Conservation (phyloP, 371 early-diverging fungal species). For the Mucor velutinosus region DNA sequence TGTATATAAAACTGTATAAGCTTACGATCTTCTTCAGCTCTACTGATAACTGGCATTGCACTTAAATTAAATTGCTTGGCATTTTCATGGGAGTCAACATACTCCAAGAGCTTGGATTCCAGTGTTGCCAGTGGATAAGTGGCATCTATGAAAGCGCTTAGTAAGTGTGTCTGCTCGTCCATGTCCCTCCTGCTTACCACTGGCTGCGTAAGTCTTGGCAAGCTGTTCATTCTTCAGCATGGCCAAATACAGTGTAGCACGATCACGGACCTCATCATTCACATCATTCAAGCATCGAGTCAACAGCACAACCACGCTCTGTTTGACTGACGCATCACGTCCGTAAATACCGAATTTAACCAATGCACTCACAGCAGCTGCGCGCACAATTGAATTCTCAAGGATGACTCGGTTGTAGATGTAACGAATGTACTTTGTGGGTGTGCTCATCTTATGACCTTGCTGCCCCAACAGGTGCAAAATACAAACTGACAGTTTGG, state of each 20-base stretch:
- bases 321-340: slow-evolving; percentile 74
- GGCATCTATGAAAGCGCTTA: slow-evolving; percentile 39
- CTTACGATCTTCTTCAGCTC: slow-evolving; percentile 55
- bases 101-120: slow-evolving; percentile 84
- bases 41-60: slow-evolving; percentile 78
- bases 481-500: slow-evolving; percentile 95
- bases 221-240: slow-evolving; percentile 68
- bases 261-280: slow-evolving; percentile 98
- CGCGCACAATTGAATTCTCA: slow-evolving; percentile 95
- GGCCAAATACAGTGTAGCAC: slow-evolving; percentile 88
- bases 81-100: slow-evolving; percentile 68
- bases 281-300: slow-evolving; percentile 94
- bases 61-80: slow-evolving; percentile 68
- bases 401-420: slow-evolving; percentile 98
- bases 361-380: slow-evolving; percentile 94
- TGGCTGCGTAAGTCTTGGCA: slow-evolving; percentile 64
- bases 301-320: slow-evolving; percentile 85
- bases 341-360: slow-evolving; percentile 90
- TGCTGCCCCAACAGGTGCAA: slow-evolving; percentile 92
- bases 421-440: slow-evolving; percentile 97
- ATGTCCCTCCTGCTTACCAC: slow-evolving; percentile 49
- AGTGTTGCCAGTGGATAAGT: slow-evolving; percentile 85
- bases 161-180: neutral
- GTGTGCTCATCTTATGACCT: slow-evolving; percentile 89
- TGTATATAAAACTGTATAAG: slow-evolving; percentile 24